Base-by-base conservation (phyloP, 148 eudicot species). In the Cornus suecica region DNA sequence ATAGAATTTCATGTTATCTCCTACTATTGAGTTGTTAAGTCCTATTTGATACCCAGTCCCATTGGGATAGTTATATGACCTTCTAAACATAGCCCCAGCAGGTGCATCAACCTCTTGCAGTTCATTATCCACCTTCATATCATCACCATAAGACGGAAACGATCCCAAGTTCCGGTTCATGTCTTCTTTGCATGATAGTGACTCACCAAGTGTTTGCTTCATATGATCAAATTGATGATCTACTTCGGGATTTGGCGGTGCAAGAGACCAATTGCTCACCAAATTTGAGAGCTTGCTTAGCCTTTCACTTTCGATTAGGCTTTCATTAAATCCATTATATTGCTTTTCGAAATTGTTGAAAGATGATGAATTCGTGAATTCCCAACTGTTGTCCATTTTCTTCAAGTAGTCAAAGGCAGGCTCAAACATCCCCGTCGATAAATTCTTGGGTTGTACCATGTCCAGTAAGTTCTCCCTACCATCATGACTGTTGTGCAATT, bases 371-470 rank as follows among this genome's bases (percentile, higher is more conserved):
- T 37, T 65, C 20, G 79, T 13, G 52, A 80, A 65, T 23, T 80
- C 83, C 83, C 83, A 80, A 52, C 76, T 72, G 60, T 58, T 80
- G 66, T 80, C 83, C 75, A 71, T 65, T 56, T 80, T 80, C 79
- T 80, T 76, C 67, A 80, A 66, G 67, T 71, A 75, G 79, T 80
- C 74, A 41, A 45, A 70, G 16, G 70, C 65, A 18, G 82, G 82
- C 32, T 69, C 75, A 70, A 80, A 74, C 78, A 74, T 69, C n/a
- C 58, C 60, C 6, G 26, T 65, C 2, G 78, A 62, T 9, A 65
- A 78, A 34, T n/a, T 54, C 75, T 65, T 71, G 15, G 75, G 13
- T 10, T 70, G 32, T 8, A 76, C 69, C 8, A 23, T 13, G 65
- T 70, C 65, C 61, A 31, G 45, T 52, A 73, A 48, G 67, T 71